These are phyloP conservation scores for Straminergon stramineum DNA, from an alignment of 225 moss, liverwort and hornwort genomes.

Conservation along the genomic window DNA sequence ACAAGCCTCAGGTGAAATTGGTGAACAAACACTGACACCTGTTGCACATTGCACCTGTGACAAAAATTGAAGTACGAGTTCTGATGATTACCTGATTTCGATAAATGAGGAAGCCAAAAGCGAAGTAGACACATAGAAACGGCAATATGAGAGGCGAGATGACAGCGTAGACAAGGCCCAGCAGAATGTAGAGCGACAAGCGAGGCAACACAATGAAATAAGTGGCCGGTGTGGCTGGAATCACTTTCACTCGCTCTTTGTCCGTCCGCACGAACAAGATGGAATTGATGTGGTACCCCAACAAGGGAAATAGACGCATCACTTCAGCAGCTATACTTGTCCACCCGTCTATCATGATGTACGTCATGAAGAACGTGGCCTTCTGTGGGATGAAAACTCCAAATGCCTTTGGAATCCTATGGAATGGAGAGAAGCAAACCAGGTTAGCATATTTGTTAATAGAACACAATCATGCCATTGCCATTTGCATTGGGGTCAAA, in stretches of 20 bases:
- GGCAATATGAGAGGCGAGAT: slow-evolving; percentile 87
- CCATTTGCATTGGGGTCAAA: not conserved
- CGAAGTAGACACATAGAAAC: slow-evolving; percentile 65
- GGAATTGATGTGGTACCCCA: slow-evolving; percentile 46
- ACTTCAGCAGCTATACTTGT: slow-evolving; percentile 59
- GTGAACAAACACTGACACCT: not conserved
- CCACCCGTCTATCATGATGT: slow-evolving; percentile 79
- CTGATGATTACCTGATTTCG: slow-evolving; percentile 63
- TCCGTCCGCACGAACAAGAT: slow-evolving; percentile 50
- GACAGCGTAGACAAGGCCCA: slow-evolving; percentile 81
- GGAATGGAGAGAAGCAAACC: not conserved
- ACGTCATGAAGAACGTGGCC: slow-evolving; percentile 83
- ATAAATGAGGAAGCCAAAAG: slow-evolving; percentile 69
- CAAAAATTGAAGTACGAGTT: not conserved
- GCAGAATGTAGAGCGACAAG: slow-evolving; percentile 63
- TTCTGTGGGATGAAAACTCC: slow-evolving; percentile 56
- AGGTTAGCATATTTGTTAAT: not conserved
- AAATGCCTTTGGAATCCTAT: slow-evolving; percentile 70
- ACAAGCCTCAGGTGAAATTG: not conserved
- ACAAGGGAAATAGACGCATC: slow-evolving; percentile 45
- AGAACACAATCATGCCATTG: not conserved
- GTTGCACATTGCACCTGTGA: not conserved
- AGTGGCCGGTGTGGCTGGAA: slow-evolving; percentile 41
- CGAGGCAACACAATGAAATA: slow-evolving; percentile 49
- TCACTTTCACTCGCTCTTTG: slow-evolving; percentile 56